phyloP scores from a whole-genome alignment of 1,139 yeast species.

The Hansenula sp. region DNA sequence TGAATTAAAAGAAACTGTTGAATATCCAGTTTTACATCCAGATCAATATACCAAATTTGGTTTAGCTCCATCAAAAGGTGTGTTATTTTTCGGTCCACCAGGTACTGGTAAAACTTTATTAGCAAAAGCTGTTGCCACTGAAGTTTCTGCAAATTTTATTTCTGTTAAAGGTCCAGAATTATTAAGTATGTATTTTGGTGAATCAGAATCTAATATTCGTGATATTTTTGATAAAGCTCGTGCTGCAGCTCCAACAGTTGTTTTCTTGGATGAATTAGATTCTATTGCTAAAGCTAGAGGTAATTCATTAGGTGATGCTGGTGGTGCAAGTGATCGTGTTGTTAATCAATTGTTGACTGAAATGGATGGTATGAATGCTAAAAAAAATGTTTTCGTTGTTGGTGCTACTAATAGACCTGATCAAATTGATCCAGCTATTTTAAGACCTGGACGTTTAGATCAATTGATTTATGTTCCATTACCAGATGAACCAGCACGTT shows the following conservation, averaged over 20 bases:
- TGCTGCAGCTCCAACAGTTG: slow-evolving; percentile 98
- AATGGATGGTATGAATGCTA: slow-evolving; percentile 99
- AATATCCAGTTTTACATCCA: slow-evolving; percentile 97
- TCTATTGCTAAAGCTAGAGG: slow-evolving; percentile 98
- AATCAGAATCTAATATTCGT: slow-evolving; percentile 94
- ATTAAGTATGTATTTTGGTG: slow-evolving; percentile 99
- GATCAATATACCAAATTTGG: slow-evolving; percentile 98
- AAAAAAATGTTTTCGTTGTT: slow-evolving; percentile 96
- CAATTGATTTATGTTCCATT: slow-evolving; percentile 97
- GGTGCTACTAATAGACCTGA: slow-evolving; percentile 99
- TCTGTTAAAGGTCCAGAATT: slow-evolving; percentile 97
- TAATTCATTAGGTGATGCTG: slow-evolving; percentile 88
- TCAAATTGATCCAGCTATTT: slow-evolving; percentile 96
- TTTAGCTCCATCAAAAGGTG: slow-evolving; percentile 96
- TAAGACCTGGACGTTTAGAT: slow-evolving; percentile 99
- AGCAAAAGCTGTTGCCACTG: slow-evolving; percentile 98
- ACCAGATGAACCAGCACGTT: slow-evolving; percentile 93
- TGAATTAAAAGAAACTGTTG: slow-evolving; percentile 97
- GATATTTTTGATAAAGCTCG: slow-evolving; percentile 97
- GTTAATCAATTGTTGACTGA: slow-evolving; percentile 97
- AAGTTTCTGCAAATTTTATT: slow-evolving; percentile 93
- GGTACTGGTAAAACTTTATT: slow-evolving; percentile 98
- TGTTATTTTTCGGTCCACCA: slow-evolving; percentile 97
- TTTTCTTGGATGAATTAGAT: slow-evolving; percentile 94
- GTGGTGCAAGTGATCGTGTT: slow-evolving; percentile 98